Conservation (phyloP, 1,139 yeast species). For the Diutina scorzettiae region DNA sequence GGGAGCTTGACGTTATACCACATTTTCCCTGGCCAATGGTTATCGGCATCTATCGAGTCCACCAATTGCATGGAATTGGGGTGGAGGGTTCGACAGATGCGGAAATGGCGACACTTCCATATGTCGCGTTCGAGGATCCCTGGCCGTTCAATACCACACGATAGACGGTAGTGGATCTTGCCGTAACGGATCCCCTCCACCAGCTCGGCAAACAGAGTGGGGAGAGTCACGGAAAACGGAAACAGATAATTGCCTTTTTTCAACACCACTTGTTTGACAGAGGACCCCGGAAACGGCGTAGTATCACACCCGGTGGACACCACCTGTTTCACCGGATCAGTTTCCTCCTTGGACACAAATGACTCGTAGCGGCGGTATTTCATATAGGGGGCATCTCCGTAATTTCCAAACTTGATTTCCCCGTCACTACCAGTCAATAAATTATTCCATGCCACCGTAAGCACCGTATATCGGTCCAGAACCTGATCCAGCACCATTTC, state of each 20-base stretch:
- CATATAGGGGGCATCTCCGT: neutral
- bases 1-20: conserved; percentile 51
- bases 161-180: conserved; percentile 42
- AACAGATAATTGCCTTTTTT: conserved; percentile 58
- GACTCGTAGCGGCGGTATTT: neutral
- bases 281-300: conserved; percentile 28
- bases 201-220: conserved; percentile 25
- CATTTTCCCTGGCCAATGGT: conserved; percentile 53
- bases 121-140: conserved; percentile 32
- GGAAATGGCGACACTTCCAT: conserved; percentile 18
- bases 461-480: neutral
- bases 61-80: conserved; percentile 36
- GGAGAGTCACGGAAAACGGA: conserved; percentile 46
- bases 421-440: neutral
- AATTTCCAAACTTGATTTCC: neutral
- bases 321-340: neutral
- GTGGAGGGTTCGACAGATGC: conserved; percentile 39
- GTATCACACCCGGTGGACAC: conserved; percentile 18
- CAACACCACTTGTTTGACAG: conserved; percentile 23
- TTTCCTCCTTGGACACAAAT: neutral
- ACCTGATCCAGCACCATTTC: neutral
- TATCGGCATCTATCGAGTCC: conserved; percentile 47
- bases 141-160: conserved; percentile 38
- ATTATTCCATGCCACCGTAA: conserved; percentile 2
- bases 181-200: conserved; percentile 49